Percentiles rank a stretch among this genome's conserved stretches.
Conservation (phyloP, 495 filamentous ascomycete species). For the Penicillium canescens region DNA sequence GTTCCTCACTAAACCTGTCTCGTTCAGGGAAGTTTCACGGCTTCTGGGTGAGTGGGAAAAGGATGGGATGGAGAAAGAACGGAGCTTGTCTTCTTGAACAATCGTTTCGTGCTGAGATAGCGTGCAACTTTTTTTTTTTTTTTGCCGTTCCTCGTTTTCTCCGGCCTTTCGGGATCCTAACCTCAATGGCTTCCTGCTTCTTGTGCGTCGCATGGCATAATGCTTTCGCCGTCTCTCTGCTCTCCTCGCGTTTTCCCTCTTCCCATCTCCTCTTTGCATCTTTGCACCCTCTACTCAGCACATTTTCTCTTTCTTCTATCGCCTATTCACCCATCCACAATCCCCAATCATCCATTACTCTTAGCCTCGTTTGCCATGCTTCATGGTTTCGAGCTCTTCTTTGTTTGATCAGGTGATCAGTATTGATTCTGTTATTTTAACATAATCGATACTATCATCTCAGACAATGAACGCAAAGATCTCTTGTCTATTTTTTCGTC, state of each 20-base stretch:
- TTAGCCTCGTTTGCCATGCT: not conserved
- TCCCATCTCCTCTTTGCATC: not conserved
- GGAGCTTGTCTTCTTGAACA: slow-evolving; percentile 4
- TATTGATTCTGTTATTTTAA: slow-evolving; percentile 15
- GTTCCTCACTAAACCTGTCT: slow-evolving; percentile 74
- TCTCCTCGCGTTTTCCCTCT: not conserved
- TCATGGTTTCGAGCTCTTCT: not conserved
- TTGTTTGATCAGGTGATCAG: slow-evolving; percentile 4
- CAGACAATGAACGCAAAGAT: slow-evolving; percentile 13
- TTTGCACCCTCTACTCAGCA: not conserved
- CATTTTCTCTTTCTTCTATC: not conserved
- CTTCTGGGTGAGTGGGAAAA: slow-evolving; percentile 50
- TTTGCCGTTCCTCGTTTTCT: not conserved
- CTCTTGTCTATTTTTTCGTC: not conserved
- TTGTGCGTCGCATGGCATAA: no score
- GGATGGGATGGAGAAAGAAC: slow-evolving; percentile 16
- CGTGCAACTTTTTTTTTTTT: not conserved
- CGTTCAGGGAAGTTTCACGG: slow-evolving; percentile 49
- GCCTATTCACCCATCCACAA: not conserved
- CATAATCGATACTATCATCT: slow-evolving; percentile 8
- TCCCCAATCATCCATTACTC: no score
- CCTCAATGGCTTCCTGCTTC: not conserved
- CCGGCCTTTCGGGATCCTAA: not conserved
- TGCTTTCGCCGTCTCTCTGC: not conserved
- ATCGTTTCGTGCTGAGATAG: not conserved